Evolutionary conservation across 2,329 filamentous ascomycete genomes (phyloP).

Genomic region (Fusarium chuoi): DNA sequence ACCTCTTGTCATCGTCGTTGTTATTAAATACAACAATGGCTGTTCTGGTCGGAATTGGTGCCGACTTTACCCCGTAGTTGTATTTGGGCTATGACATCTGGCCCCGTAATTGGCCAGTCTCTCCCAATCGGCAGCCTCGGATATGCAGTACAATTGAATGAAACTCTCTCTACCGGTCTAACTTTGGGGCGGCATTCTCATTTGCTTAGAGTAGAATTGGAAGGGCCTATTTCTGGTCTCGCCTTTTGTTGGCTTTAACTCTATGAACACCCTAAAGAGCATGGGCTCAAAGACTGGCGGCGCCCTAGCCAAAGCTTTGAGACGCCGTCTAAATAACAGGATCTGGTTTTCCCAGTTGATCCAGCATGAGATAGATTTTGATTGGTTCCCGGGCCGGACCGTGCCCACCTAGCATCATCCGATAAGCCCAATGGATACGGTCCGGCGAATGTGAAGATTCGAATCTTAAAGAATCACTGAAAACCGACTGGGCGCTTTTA

Average conservation of each 20-base stretch:
- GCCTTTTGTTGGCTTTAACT: neutral
- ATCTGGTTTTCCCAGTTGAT: neutral
- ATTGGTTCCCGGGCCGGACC: neutral
- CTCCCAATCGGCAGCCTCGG: neutral
- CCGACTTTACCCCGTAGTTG: neutral
- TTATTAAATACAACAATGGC: neutral
- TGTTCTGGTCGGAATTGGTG: neutral
- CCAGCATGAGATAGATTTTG: too few relatives aligned
- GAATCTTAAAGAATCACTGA: rapidly evolving
- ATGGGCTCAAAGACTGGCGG: too few relatives aligned
- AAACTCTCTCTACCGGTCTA: neutral
- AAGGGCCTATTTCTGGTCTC: neutral
- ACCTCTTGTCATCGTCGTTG: rapidly evolving
- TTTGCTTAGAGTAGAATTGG: too few relatives aligned
- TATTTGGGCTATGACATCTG: neutral
- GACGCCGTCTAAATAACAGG: too few relatives aligned
- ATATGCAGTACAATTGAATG: neutral
- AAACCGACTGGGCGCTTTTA: neutral
- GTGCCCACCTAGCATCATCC: neutral
- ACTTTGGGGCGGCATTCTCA: neutral
- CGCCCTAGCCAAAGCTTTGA: too few relatives aligned
- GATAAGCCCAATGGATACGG: neutral
- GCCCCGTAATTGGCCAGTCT: neutral
- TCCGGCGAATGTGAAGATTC: neutral
- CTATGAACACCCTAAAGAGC: too few relatives aligned